phyloP scores from a whole-genome alignment of 495 filamentous ascomycete species.

The Echria macrotheca region DNA sequence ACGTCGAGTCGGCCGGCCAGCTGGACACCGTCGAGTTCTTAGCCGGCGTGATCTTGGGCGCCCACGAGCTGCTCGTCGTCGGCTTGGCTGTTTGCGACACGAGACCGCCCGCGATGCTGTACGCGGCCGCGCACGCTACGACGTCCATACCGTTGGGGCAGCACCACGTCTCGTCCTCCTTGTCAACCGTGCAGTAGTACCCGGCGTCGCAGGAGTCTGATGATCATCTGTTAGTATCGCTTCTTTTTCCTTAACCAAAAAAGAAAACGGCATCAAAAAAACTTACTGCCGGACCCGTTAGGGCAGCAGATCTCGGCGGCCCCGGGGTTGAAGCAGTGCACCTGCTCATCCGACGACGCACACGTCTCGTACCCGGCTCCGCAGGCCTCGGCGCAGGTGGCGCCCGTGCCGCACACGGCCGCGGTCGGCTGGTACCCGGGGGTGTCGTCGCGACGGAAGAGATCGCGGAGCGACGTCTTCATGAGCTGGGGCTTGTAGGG shows the following conservation, averaged over 20 bases:
- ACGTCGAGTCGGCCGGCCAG: slow-evolving; percentile 1
- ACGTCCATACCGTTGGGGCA: slow-evolving; percentile 41
- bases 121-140: slow-evolving; percentile 37
- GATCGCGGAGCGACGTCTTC: slow-evolving; percentile 34
- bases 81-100: slow-evolving; percentile 29
- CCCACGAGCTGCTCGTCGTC: slow-evolving; percentile 19
- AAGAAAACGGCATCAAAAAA: not conserved
- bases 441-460: slow-evolving; percentile 36
- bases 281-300: slow-evolving; percentile 38
- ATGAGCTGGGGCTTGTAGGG: slow-evolving; percentile 36
- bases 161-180: slow-evolving; percentile 37
- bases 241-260: slow-evolving; percentile 5
- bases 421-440: slow-evolving; percentile 40
- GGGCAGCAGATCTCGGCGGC: slow-evolving; percentile 43
- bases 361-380: slow-evolving; percentile 39
- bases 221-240: not conserved
- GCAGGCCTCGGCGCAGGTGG: slow-evolving; percentile 45
- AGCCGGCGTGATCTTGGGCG: slow-evolving; percentile 15
- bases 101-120: slow-evolving; percentile 33
- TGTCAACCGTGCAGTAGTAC: slow-evolving; percentile 43
- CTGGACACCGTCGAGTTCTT: slow-evolving; percentile 13
- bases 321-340: slow-evolving; percentile 42
- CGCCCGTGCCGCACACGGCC: slow-evolving; percentile 34
- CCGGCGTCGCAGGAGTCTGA: slow-evolving; percentile 43
- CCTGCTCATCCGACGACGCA: slow-evolving; percentile 30